Evolutionary conservation across 345 rosid genomes (phyloP).

Genomic region (Gossypium thurberi): DNA sequence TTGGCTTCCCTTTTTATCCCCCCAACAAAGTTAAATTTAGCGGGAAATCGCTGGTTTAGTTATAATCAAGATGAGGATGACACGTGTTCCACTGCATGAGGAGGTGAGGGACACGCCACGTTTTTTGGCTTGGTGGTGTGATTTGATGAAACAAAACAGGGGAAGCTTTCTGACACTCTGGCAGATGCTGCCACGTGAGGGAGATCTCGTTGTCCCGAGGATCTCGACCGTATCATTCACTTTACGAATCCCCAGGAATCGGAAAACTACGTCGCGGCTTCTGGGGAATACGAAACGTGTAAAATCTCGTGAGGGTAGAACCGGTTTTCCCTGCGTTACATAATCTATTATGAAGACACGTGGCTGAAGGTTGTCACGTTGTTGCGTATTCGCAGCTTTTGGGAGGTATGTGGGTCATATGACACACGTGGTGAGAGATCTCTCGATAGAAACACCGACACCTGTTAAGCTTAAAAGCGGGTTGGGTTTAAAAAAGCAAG

Average conservation of each 20-base stretch:
- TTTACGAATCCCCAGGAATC: neutral
- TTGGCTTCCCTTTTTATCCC: conserved; percentile 5
- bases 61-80: neutral
- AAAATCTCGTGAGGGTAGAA: neutral
- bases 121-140: neutral
- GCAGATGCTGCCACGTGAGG: conserved; percentile 17
- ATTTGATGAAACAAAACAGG: neutral
- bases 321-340: neutral
- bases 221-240: conserved; percentile 15
- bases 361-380: neutral
- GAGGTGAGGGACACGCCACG: conserved; percentile 1
- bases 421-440: neutral
- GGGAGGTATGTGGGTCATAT: neutral
- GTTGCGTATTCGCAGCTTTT: neutral
- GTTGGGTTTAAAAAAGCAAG: neutral
- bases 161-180: neutral
- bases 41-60: conserved; percentile 17
- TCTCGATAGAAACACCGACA: neutral
- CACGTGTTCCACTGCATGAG: conserved; percentile 21
- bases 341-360: neutral
- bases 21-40: conserved; percentile 17
- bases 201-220: conserved; percentile 19
- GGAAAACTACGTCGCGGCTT: neutral
- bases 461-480: too few species aligned
- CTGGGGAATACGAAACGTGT: neutral